Evolutionary conservation across 768 basidiomycete genomes (phyloP).

Genomic region (Tremella mesenterica): DNA sequence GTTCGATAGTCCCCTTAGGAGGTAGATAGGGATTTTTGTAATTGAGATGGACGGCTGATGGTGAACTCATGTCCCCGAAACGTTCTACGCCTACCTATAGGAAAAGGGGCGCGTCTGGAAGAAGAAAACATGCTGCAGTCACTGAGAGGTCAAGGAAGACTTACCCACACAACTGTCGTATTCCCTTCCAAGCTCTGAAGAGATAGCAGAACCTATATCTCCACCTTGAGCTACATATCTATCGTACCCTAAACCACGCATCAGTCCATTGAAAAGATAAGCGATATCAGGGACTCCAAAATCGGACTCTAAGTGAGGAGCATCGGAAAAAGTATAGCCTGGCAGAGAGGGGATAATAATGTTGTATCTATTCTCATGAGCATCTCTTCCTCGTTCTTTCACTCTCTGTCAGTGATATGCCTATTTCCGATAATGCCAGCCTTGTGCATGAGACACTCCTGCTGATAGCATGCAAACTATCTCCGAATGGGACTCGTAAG

Average conservation of each 20-base stretch:
- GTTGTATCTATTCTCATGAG: conserved; percentile 8
- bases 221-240: conserved; percentile 43
- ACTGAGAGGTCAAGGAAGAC: background rate
- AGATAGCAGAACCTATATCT: conserved; percentile 39
- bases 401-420: too few species aligned
- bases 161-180: conserved; percentile 36
- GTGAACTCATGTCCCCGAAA: background rate
- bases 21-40: background rate
- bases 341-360: conserved; percentile 33
- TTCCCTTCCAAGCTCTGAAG: conserved; percentile 19
- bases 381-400: too few species aligned
- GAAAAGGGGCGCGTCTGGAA: background rate
- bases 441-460: too few species aligned
- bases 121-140: too few species aligned
- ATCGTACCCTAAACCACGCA: conserved; percentile 40
- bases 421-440: too few species aligned
- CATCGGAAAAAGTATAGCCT: conserved; percentile 36
- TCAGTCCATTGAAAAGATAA: conserved; percentile 32
- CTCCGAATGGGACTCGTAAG: too few species aligned
- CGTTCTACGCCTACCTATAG: background rate
- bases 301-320: conserved; percentile 29
- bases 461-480: too few species aligned
- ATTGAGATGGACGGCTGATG: conserved; percentile 13
- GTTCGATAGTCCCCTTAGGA: background rate
- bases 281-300: conserved; percentile 30